These are phyloP conservation scores for Moelleriella libera DNA, from an alignment of 2,329 filamentous ascomycete genomes.

Conservation along the genomic window DNA sequence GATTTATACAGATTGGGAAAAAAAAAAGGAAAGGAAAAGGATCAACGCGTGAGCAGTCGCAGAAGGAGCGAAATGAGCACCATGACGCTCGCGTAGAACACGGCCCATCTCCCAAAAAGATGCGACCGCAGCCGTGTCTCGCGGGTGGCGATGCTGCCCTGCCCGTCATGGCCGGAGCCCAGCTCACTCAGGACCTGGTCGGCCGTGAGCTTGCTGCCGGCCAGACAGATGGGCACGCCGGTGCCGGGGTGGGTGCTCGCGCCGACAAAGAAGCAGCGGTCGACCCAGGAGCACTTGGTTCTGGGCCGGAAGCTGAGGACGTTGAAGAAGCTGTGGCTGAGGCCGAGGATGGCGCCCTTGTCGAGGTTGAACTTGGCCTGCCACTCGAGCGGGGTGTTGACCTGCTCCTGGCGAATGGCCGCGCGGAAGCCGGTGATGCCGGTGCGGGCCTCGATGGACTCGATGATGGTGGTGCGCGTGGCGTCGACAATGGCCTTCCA, in stretches of 20 bases:
- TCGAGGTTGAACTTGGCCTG: slow-evolving; percentile 57
- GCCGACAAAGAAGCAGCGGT: slow-evolving; percentile 54
- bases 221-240: slow-evolving; percentile 59
- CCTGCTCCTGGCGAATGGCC: slow-evolving; percentile 42
- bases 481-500: slow-evolving; percentile 46
- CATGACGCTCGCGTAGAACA: not conserved
- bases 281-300: slow-evolving; percentile 35
- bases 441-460: slow-evolving; percentile 45
- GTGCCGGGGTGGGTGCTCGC: slow-evolving; percentile 65
- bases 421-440: slow-evolving; percentile 32
- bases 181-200: slow-evolving; percentile 23
- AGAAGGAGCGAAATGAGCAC: not conserved
- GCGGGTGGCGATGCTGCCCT: not conserved
- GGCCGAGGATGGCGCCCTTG: slow-evolving; percentile 58
- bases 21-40: no score
- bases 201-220: slow-evolving; percentile 47
- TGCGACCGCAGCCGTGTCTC: not conserved
- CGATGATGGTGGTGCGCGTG: slow-evolving; percentile 45
- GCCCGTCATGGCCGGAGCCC: not conserved
- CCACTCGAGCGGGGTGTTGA: slow-evolving; percentile 56
- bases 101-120: not conserved
- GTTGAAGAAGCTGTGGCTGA: slow-evolving; percentile 63
- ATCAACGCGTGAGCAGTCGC: not conserved
- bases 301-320: slow-evolving; percentile 52
- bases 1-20: no score